These are phyloP conservation scores for Cystobasidium tubakii DNA, from an alignment of 768 basidiomycete species.

Conservation along the genomic window DNA sequence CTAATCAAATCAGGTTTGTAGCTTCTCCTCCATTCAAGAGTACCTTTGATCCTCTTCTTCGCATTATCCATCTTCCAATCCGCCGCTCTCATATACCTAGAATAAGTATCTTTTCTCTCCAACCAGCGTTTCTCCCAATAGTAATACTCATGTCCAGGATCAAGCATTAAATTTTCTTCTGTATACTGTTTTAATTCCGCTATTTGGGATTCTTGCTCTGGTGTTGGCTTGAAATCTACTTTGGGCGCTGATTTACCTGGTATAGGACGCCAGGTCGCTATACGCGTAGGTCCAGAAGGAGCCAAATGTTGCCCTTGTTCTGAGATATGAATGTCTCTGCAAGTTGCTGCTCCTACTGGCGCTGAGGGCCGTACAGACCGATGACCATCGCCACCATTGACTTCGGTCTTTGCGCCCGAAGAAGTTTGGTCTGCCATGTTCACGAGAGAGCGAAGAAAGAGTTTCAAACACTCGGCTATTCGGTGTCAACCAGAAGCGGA, in stretches of 20 bases:
- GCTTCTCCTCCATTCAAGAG: slow-evolving; percentile 76
- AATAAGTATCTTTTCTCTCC: slow-evolving; percentile 56
- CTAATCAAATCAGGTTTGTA: slow-evolving; percentile 74
- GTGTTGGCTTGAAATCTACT: slow-evolving; percentile 3
- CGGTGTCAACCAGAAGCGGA: too few species aligned
- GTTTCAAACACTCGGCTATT: too few species aligned
- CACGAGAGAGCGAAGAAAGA: too few species aligned
- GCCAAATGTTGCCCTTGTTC: slow-evolving; percentile 3
- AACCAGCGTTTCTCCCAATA: slow-evolving; percentile 76
- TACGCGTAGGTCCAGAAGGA: slow-evolving; percentile 6
- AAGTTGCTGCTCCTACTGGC: neutral
- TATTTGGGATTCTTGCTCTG: neutral
- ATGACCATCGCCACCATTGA: neutral
- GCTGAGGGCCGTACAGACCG: neutral
- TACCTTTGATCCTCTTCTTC: slow-evolving; percentile 68
- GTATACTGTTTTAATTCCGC: slow-evolving; percentile 3
- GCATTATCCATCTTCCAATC: slow-evolving; percentile 76
- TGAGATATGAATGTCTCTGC: slow-evolving; percentile 14
- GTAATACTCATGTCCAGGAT: slow-evolving; percentile 64
- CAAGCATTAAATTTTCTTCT: slow-evolving; percentile 54
- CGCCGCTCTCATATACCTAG: slow-evolving; percentile 75
- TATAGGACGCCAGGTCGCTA: slow-evolving; percentile 33
- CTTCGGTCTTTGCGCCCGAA: neutral
- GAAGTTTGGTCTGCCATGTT: too few species aligned
- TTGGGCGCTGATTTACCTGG: slow-evolving; percentile 14